Evolutionary conservation across 768 basidiomycete genomes (phyloP), one percentile per base, ranked within the genome.

Genomic region (Pholiota conissans): DNA sequence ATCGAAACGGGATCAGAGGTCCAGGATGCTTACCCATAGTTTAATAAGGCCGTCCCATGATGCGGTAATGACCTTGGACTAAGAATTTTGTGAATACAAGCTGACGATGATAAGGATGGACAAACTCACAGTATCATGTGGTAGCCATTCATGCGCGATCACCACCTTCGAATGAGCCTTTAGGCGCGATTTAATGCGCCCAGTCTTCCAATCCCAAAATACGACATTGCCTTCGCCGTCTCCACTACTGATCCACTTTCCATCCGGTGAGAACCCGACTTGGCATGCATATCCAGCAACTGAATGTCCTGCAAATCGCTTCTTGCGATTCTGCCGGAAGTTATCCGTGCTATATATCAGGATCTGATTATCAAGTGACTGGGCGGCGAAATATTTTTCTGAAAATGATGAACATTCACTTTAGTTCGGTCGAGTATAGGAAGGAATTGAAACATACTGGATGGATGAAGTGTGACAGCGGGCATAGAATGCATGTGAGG

Each of bases 401-500:
- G 60, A 22, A 65, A 55, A 59, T 46, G 59, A 57, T 60, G 35
- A 55, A 63, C 50, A 63, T 49, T 45, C 56, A 56, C 54, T 49
- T 53, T 35, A 49, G 35, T 27, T 45, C 42, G 64, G 57, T 55
- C 47, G 46, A 34, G 46, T 47, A 56, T 29, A 42, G 8, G 42
- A 58, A 59, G 29, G n/a, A 54, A 55, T 45, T 45, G 42, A 55
- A 34, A 85, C 94, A 56, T 70, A 98, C 96, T 90, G 55, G 87
- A 95, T 22, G 97, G 96, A 72, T 98, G 95, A 26, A 96, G 74
- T 5, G 95, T 95, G 47, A 98, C 95, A 16, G 97, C 92, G 6
- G 97, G 97, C 95, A 99, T 98, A 16, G 94, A 97, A 75, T 99
- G 95, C 97, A 99, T 98, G 69, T 94, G 88, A 3, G 97, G 97